Base-by-base conservation (phyloP, 2,329 filamentous ascomycete species). In the Alternaria brassicae region DNA sequence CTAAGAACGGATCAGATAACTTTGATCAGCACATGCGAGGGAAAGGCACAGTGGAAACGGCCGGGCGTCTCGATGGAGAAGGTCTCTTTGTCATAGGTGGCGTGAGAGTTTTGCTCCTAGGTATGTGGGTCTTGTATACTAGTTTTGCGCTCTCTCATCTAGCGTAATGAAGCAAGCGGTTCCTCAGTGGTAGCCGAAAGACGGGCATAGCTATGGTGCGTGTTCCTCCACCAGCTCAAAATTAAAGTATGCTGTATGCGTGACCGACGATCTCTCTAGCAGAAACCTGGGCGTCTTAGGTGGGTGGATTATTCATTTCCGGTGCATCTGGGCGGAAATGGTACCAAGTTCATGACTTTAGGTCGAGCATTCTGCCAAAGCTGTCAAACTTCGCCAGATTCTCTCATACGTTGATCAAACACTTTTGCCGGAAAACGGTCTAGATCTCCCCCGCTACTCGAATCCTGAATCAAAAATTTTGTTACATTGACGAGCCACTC, bases 1-100 rank as follows among this genome's bases (percentile, higher is more conserved):
- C 67, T 71, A 65, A 55, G 37, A 49, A 62, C 68, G 65, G 65
- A 70, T 70, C 67, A 63, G 67, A 71, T 71, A 68, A 67, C 53
- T 52, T 50, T 59, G 51, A 56, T 55, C 45, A 27, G 56, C 53
- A 57, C 44, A 58, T 53, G 60, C 55, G 50, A 66, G 52, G 58
- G 61, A 47, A 42, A 58, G 54, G 47, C 58, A 59, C 51, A 58
- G 57, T 23, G 52, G 34, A 25, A 36, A 27, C 49, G 42, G 37
- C 25, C 49, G 50, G 44, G 37, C 52, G 32, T 40, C 8, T 36
- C 32, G 25, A 45, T 36, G 42, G 30, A 28, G 37, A 36, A 15
- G 32, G 30, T 17, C 25, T 37, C 21, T 27, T 51, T 13, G 53
- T 56, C 39, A 50, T 56, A 39, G 42, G 61, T 60, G 56, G 65